Evolutionary conservation across 768 basidiomycete genomes (phyloP), one percentile per base, ranked within the genome.

Genomic region (Strobilomyces echinocephalus): DNA sequence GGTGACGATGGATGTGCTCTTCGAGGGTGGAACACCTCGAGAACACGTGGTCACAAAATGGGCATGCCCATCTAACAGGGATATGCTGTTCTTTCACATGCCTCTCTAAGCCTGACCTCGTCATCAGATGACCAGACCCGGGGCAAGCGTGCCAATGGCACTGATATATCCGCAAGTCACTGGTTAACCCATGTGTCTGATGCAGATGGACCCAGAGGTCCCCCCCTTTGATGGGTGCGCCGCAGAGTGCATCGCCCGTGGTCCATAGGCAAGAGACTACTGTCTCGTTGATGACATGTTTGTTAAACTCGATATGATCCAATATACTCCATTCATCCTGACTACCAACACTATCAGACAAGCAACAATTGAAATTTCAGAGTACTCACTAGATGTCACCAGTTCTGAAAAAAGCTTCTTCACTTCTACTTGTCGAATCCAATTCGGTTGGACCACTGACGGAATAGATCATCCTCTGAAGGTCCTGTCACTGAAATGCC

Each of bases 141-240:
- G 1, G 0, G 46, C 63, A 64, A 16, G 0, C 46, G 1, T 30
- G 0, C 63, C 63, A 64, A 4, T 2, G 36, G 30, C 63, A 64
- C 3, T 1, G 8, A n/a, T 64, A 60, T 1, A 0, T 0, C 5
- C 35, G 34, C 16, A 10, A 7, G n/a, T 57, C 55, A 0, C 49
- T 45, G 1, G 9, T 45, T 15, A 64, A 1, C 1, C 46, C 55
- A 9, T 64, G 63, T 0, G 0, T 9, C 1, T 26, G 1, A 1
- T 42, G 15, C 12, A 65, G 21, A 12, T 65, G 63, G 11, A 1
- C 7, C 11, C 1, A 57, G 34, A 56, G 4, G 14, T 59, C 41
- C 30, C 16, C 49, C 1, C 4, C 36, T n/a, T 47, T 50, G 0
- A 65, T 1, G 0, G 0, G 1, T 0, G 30, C 18, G n/a, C 48